Base-by-base conservation (phyloP, 148 eudicot species). In the Camellia lanceoleosa region DNA sequence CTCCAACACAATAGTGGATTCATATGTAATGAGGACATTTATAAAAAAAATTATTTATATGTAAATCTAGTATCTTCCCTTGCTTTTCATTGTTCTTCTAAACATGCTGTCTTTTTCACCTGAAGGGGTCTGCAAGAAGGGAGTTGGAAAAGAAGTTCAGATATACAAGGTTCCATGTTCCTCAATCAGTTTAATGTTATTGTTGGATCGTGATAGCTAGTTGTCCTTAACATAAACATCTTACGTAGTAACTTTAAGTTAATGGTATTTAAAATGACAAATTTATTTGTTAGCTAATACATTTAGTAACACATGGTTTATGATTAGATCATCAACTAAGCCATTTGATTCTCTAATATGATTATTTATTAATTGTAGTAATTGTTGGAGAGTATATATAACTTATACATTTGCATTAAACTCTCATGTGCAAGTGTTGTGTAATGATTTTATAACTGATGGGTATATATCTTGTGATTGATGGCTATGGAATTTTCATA, bases 101-200 rank as follows among this genome's bases (percentile, higher is more conserved):
- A 30, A 47, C 5, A 7, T 41, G 55, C 56, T 55, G 12, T 63
- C 14, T 20, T 68, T 78, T 55, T 18, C 47, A 11, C 56, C 43
- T 5, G 2, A 13, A 10, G 43, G 15, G 5, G 38, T 68, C 74
- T 68, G 80, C 65, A 56, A 54, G 20, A 78, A 67, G 80, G 73
- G 41, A 78, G 62, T 42, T 13, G 46, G 41, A 41, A 41, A 30
- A 58, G 30, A 56, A 73, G 14, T 80, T n/a, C 19, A 55, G 9
- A 5, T 2, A 7, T 4, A 49, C 6, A 18, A 20, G 3, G 23
- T 20, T 51, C 16, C 42, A 20, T 15, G 59, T 51, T n/a, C 13
- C 9, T 49, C 12, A 18, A 71, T 9, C 4, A 13, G 44, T 61
- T 16, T 15, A 18, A 61, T 3, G 7, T 16, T 0, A 61, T 16